Evolutionary conservation across 2,329 filamentous ascomycete genomes (phyloP), one percentile per base, ranked within the genome.

Genomic region (Intubia oerlemansii): DNA sequence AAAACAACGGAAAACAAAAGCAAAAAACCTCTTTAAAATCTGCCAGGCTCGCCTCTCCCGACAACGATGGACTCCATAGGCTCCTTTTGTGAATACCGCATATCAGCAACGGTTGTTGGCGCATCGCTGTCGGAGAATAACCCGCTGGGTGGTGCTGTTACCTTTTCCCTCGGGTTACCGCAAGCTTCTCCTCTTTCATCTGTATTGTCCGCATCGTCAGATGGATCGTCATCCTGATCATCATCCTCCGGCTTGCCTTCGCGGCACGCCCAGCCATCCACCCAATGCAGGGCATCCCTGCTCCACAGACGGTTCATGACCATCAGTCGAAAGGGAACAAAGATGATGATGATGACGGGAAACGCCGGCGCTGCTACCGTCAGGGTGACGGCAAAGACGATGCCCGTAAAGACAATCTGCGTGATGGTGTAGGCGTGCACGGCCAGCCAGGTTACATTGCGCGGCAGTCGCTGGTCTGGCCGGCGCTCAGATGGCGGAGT

Each of bases 241-340:
- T 52, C 49, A 36, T 63, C 61, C 32, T 66, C 61, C 2, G 61
- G 61, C 6, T 54, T 59, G 2, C 61, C 62, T 24, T 59, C 53
- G 15, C 54, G 52, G 35, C 61, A 66, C 10, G 54, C 53, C 53
- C 53, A 58, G 5, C 44, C 48, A 36, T 59, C 54, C 11, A 58
- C 52, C 32, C 45, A 44, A 19, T 45, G 42, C 27, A 74, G 49
- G 7, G 63, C 65, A 36, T 71, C 64, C 25, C 55, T 52, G 12
- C 52, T 54, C 67, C 67, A 74, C 31, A 69, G 48, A 28, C 46
- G 53, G 33, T 63, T 66, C 65, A 74, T 72, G 10, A 70, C 30
- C 11, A 60, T 49, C 7, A 75, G 42, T 9, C 69, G 51, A n/a
- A 69, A 51, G 0, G 69, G 69, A 2, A 75, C 67, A n/a, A 73